Conservation (phyloP, 495 filamentous ascomycete genomes). For the Bathelium albidoporum region DNA sequence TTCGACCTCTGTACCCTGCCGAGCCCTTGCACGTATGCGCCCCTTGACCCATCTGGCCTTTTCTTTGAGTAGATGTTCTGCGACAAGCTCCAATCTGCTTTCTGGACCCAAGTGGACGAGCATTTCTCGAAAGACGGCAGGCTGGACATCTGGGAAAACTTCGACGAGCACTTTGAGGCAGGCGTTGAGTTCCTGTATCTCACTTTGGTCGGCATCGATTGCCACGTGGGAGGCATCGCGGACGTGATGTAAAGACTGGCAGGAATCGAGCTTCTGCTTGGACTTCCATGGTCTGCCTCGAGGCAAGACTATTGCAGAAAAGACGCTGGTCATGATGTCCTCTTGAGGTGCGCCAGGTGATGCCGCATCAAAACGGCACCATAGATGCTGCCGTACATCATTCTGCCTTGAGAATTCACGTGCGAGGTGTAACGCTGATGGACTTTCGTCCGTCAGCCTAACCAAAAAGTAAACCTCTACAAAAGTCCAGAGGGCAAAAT, state of each 20-base stretch:
- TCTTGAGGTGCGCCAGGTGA: background rate
- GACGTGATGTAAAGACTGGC: background rate
- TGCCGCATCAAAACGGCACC: background rate
- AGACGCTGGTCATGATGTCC: background rate
- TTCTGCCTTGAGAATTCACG: no score
- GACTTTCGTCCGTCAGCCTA: no score
- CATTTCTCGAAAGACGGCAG: conserved; percentile 90
- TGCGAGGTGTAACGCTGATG: no score
- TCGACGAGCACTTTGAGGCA: conserved; percentile 58
- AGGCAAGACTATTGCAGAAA: background rate
- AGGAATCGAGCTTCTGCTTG: background rate
- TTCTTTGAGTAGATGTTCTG: conserved; percentile 73
- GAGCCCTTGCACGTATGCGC: conserved; percentile 33
- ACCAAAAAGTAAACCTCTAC: no score
- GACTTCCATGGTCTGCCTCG: background rate
- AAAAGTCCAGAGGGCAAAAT: no score
- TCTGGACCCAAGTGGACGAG: conserved; percentile 69
- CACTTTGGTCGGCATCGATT: conserved; percentile 34
- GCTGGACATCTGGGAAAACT: conserved; percentile 76
- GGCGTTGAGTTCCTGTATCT: conserved; percentile 63
- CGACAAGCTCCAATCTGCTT: conserved; percentile 73
- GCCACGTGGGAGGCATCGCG: background rate
- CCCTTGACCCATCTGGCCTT: conserved; percentile 65
- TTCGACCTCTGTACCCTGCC: conserved; percentile 6
- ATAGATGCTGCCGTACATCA: background rate